Percentiles rank a stretch among this genome's conserved stretches.
Conservation (phyloP, 2,329 filamentous ascomycete species). For the Metarhizium rileyi region DNA sequence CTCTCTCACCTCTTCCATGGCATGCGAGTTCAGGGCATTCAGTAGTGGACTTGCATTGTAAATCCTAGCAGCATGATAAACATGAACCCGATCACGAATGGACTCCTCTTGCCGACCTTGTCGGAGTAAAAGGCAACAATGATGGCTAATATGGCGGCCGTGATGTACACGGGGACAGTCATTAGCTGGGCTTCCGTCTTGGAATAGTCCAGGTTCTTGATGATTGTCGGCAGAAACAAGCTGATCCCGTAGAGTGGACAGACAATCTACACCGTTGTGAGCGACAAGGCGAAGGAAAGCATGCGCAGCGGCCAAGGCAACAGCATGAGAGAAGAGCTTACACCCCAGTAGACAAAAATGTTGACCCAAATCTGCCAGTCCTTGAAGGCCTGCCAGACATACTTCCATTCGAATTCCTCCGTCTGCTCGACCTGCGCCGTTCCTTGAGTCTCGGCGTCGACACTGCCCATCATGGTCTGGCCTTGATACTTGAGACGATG, state of each 20-base stretch:
- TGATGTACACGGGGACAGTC: conserved; percentile 50
- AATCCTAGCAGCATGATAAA: conserved; percentile 46
- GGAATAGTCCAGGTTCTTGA: conserved; percentile 49
- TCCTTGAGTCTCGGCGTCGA: conserved; percentile 9
- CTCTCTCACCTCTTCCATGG: no score
- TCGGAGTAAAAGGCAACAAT: conserved; percentile 46
- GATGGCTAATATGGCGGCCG: conserved; percentile 51
- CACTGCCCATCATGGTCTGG: conserved; percentile 14
- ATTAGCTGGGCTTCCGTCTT: conserved; percentile 50
- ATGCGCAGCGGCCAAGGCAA: background rate
- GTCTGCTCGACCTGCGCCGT: conserved; percentile 45
- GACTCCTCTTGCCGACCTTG: conserved; percentile 39
- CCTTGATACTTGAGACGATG: conserved; percentile 59
- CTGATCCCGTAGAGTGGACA: conserved; percentile 48
- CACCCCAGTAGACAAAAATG: conserved; percentile 54
- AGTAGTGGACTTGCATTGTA: conserved; percentile 36
- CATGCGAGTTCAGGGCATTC: no score
- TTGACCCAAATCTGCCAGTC: conserved; percentile 71
- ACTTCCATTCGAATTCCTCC: conserved; percentile 66
- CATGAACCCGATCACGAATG: conserved; percentile 46
- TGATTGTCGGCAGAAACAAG: conserved; percentile 54
- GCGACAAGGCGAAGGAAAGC: background rate
- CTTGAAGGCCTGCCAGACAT: conserved; percentile 60
- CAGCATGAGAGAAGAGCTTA: conserved; percentile 25
- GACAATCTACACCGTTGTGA: conserved; percentile 27